Evolutionary conservation across 2,329 filamentous ascomycete genomes (phyloP).

Genomic region (Lachnellula subtilissima): DNA sequence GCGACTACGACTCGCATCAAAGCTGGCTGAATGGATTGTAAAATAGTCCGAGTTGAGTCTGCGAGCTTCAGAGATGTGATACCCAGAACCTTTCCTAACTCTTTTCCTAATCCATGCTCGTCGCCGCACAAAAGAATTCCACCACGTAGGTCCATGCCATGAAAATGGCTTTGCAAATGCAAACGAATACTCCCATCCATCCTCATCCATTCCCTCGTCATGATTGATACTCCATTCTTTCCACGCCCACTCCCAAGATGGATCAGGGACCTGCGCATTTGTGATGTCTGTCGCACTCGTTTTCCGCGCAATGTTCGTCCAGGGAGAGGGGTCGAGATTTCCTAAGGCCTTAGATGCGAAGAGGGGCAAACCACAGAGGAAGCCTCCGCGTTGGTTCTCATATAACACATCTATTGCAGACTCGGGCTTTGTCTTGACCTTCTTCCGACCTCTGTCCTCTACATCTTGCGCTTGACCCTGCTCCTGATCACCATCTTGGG

Average conservation of each 20-base stretch:
- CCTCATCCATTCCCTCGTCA: slow-evolving; percentile 78
- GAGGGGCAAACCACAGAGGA: slow-evolving; percentile 83
- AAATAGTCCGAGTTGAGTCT: slow-evolving; percentile 77
- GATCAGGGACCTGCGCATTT: slow-evolving; percentile 89
- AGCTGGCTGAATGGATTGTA: slow-evolving; percentile 57
- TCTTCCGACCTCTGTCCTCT: slow-evolving; percentile 13
- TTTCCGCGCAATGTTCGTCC: slow-evolving; percentile 69
- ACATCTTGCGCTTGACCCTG: slow-evolving; percentile 3
- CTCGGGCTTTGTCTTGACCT: slow-evolving; percentile 34
- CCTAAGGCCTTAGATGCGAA: slow-evolving; percentile 84
- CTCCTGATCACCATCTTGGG: slow-evolving; percentile 1
- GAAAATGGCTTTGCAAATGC: slow-evolving; percentile 69
- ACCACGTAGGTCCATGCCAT: slow-evolving; percentile 92
- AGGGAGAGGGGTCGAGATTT: slow-evolving; percentile 77
- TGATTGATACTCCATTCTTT: slow-evolving; percentile 60
- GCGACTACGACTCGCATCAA: slow-evolving; percentile 38
- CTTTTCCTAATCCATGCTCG: slow-evolving; percentile 83
- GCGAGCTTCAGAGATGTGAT: slow-evolving; percentile 48
- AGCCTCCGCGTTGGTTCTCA: slow-evolving; percentile 89
- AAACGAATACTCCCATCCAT: slow-evolving; percentile 96
- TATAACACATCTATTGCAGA: slow-evolving; percentile 80
- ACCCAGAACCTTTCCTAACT: slow-evolving; percentile 52
- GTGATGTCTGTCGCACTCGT: slow-evolving; percentile 63
- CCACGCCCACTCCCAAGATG: slow-evolving; percentile 87
- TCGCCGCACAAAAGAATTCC: slow-evolving; percentile 88